Conservation (phyloP, 2,329 filamentous ascomycete species). For the Drechslera avenae region DNA sequence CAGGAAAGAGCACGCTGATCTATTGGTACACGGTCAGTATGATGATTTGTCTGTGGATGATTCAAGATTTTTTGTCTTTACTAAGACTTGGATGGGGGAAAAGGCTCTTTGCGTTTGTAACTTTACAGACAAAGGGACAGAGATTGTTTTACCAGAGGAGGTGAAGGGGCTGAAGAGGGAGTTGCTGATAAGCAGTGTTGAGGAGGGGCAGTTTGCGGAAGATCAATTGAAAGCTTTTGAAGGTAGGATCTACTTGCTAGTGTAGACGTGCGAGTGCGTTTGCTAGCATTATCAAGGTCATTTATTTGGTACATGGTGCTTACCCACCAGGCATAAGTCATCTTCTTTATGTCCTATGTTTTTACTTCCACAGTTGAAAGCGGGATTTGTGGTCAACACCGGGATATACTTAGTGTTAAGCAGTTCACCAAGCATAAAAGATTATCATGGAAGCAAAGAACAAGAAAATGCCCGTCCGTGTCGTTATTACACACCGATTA, state of each 20-base stretch:
- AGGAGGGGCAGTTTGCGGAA: slow-evolving; percentile 21
- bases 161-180: slow-evolving; percentile 39
- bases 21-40: slow-evolving; percentile 68
- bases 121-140: slow-evolving; percentile 39
- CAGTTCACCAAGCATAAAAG: too few species aligned
- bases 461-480: too few species aligned
- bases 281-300: too few species aligned
- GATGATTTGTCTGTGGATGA: slow-evolving; percentile 56
- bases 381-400: too few species aligned
- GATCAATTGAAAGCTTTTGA: slow-evolving; percentile 34
- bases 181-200: slow-evolving; percentile 31
- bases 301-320: too few species aligned
- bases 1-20: slow-evolving; percentile 61
- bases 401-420: too few species aligned
- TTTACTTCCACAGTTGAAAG: too few species aligned
- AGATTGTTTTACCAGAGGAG: slow-evolving; percentile 41
- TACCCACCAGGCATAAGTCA: too few species aligned
- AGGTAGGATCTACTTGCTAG: slow-evolving; percentile 37
- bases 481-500: too few species aligned
- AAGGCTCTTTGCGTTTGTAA: slow-evolving; percentile 43
- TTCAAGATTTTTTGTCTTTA: slow-evolving; percentile 62
- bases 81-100: slow-evolving; percentile 38
- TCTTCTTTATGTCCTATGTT: too few species aligned
- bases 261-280: background rate
- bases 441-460: too few species aligned